Evolutionary conservation across 495 filamentous ascomycete species (phyloP).

Genomic region (Aspergillus ostianus): DNA sequence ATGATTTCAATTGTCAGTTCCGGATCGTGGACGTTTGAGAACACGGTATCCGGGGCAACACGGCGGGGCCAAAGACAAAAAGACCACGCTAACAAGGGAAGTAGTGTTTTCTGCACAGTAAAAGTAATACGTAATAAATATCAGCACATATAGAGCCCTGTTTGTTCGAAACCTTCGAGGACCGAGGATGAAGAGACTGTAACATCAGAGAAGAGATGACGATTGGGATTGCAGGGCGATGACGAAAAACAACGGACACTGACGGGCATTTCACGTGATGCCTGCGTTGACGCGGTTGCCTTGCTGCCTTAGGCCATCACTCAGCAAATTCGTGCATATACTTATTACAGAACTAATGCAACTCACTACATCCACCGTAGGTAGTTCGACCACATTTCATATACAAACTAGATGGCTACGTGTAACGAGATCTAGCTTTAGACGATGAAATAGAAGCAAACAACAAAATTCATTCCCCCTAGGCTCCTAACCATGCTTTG

Average conservation of each 20-base stretch:
- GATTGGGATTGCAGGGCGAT: neutral
- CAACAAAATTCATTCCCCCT: conserved; percentile 3
- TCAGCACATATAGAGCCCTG: neutral
- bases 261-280: neutral
- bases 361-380: too few species aligned
- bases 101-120: neutral
- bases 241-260: neutral
- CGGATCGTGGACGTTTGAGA: conserved; percentile 20
- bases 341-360: too few species aligned
- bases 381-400: neutral
- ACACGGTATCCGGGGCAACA: conserved; percentile 43
- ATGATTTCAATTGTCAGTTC: conserved; percentile 30
- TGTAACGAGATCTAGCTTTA: neutral
- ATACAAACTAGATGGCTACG: neutral
- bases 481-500: conserved; percentile 21
- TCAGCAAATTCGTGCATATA: too few species aligned
- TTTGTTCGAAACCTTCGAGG: neutral
- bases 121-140: neutral
- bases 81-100: neutral
- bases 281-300: neutral
- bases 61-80: conserved; percentile 19
- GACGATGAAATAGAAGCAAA: neutral
- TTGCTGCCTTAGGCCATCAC: neutral
- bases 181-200: neutral
- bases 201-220: neutral